Conservation (phyloP, 2,329 filamentous ascomycete genomes). For the Hypoxylon sp. region DNA sequence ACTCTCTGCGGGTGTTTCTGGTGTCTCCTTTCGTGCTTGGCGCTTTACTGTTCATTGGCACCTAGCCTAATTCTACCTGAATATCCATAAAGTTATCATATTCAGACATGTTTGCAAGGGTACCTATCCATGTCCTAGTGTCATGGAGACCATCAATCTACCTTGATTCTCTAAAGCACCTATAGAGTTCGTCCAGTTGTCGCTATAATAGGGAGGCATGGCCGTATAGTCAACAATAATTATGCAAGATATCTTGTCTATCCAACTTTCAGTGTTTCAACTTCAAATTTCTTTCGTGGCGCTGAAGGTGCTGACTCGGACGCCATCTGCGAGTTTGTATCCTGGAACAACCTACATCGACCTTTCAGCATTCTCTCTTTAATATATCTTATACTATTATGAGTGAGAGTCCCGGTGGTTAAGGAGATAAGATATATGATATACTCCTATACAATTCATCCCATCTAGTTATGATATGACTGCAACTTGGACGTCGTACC, state of each 20-base stretch:
- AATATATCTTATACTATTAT: not conserved
- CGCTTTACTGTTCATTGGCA: constrained; percentile 17
- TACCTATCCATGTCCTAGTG: not conserved
- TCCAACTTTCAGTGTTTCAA: not conserved
- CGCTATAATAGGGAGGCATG: not conserved
- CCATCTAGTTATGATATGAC: not conserved
- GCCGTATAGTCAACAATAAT: not conserved
- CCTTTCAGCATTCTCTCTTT: not conserved
- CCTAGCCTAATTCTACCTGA: constrained; percentile 3
- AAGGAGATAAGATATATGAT: not conserved
- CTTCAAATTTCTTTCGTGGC: not conserved
- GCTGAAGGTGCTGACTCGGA: not conserved
- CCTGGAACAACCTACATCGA: not conserved
- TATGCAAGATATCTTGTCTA: not conserved
- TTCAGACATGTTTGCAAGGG: not conserved
- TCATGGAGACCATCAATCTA: not conserved
- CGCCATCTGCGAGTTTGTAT: not conserved
- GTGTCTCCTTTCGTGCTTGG: constrained; percentile 1
- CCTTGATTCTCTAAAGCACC: not conserved
- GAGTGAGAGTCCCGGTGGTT: not conserved
- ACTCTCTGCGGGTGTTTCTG: constrained; percentile 1
- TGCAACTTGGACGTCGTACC: not conserved
- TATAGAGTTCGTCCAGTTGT: not conserved
- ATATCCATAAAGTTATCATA: constrained; percentile 2
- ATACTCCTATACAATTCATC: not conserved